These are phyloP conservation scores for Aspergillus panamensis DNA, from an alignment of 495 filamentous ascomycete species.

Conservation along the genomic window DNA sequence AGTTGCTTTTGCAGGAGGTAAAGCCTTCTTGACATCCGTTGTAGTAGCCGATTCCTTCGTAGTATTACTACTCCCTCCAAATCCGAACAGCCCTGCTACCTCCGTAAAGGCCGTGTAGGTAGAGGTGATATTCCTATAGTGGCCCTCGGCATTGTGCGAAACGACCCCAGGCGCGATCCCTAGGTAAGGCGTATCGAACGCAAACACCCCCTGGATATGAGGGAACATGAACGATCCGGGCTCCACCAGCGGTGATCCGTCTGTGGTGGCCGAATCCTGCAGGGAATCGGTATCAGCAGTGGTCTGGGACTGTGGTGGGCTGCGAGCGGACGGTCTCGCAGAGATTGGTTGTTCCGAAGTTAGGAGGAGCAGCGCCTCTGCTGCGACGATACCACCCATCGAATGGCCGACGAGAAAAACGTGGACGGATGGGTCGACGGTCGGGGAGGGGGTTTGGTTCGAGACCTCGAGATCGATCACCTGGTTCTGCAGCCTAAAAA, in stretches of 20 bases:
- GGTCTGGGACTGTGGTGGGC: constrained; percentile 16
- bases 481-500: constrained; percentile 75
- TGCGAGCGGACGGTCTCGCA: constrained; percentile 19
- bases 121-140: constrained; percentile 68
- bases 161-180: constrained; percentile 87
- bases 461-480: constrained; percentile 93
- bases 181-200: constrained; percentile 93
- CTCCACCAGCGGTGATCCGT: constrained; percentile 26
- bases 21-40: constrained; percentile 17
- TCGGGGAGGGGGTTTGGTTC: constrained; percentile 77
- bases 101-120: constrained; percentile 67
- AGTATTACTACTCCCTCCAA: constrained; percentile 37
- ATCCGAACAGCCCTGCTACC: constrained; percentile 59
- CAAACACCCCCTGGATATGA: constrained; percentile 77
- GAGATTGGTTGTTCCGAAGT: constrained; percentile 64
- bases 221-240: constrained; percentile 55
- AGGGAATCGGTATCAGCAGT: constrained; percentile 8
- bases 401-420: constrained; percentile 85
- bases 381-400: constrained; percentile 97
- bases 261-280: constrained; percentile 23
- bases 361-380: constrained; percentile 73
- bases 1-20: constrained; percentile 25
- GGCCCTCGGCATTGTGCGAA: constrained; percentile 81
- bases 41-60: constrained; percentile 18
- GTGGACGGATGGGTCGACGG: constrained; percentile 81